Conservation (phyloP, 257 asterid genomes). For the Mentha longifolia region DNA sequence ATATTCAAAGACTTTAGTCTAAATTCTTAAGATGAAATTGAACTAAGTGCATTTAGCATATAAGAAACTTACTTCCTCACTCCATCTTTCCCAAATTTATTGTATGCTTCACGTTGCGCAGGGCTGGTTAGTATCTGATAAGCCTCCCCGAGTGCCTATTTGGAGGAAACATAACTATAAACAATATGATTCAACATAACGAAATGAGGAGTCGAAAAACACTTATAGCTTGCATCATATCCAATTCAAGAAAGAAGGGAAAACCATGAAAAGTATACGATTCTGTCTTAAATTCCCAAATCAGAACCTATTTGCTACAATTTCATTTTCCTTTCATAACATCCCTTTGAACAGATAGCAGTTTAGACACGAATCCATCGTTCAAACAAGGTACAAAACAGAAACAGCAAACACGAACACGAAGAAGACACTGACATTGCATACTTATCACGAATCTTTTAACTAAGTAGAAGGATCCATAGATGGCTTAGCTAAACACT, state of each 20-base stretch:
- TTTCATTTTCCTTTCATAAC: background rate
- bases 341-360: background rate
- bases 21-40: background rate
- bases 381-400: background rate
- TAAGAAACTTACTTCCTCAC: constrained; percentile 54
- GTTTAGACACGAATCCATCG: constrained; percentile 15
- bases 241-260: constrained; percentile 6
- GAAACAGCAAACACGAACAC: constrained; percentile 2
- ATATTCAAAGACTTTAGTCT: no score
- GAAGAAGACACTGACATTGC: background rate
- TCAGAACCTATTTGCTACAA: background rate
- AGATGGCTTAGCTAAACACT: background rate
- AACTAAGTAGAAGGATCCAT: background rate
- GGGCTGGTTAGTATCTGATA: constrained; percentile 86
- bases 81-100: constrained; percentile 72
- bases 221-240: background rate
- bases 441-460: constrained; percentile 9
- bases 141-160: constrained; percentile 83
- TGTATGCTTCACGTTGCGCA: constrained; percentile 66
- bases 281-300: background rate
- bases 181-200: constrained; percentile 2
- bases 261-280: background rate
- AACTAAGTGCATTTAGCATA: background rate
- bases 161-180: constrained; percentile 17
- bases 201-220: constrained; percentile 6